A percentile compares a stretch with the other conserved stretches of the same genome.
phyloP scores from a whole-genome alignment of 2,329 filamentous ascomycete species.

The Fusarium sp. region DNA sequence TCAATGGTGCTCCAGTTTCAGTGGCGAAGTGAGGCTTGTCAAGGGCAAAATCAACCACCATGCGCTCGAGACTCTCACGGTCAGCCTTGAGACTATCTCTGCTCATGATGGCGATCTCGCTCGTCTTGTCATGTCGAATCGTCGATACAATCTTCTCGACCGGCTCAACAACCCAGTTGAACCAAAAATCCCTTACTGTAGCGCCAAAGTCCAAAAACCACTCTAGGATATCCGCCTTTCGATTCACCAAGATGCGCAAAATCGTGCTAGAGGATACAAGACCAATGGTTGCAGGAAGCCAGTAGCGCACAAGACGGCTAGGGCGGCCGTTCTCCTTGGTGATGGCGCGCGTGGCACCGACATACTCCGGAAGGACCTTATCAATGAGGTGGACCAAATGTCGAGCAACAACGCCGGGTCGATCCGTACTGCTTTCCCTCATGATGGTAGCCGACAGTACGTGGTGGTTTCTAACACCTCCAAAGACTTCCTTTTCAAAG shows the following conservation, averaged over 20 bases:
- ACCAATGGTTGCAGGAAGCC: conserved; percentile 80
- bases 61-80: conserved; percentile 90
- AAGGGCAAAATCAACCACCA: conserved; percentile 96
- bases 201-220: conserved; percentile 85
- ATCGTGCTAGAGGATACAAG: conserved; percentile 88
- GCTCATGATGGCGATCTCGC: conserved; percentile 97
- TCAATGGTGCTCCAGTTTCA: conserved; percentile 62
- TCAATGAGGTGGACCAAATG: conserved; percentile 78
- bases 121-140: conserved; percentile 91
- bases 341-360: conserved; percentile 65
- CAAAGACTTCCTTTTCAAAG: conserved; percentile 75
- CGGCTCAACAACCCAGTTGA: conserved; percentile 95
- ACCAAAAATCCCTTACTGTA: conserved; percentile 90
- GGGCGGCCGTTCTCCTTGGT: conserved; percentile 80
- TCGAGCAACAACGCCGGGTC: conserved; percentile 71
- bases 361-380: conserved; percentile 75
- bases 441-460: conserved; percentile 65
- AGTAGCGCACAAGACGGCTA: conserved; percentile 82
- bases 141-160: conserved; percentile 86
- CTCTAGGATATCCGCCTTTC: conserved; percentile 79
- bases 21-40: conserved; percentile 78
- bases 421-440: conserved; percentile 59
- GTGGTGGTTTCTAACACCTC: conserved; percentile 70
- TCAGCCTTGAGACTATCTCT: conserved; percentile 91
- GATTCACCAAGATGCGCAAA: conserved; percentile 81